These are phyloP conservation scores for Hymenochaete sp. DNA, from an alignment of 1,284 basidiomycete species.

Conservation along the genomic window DNA sequence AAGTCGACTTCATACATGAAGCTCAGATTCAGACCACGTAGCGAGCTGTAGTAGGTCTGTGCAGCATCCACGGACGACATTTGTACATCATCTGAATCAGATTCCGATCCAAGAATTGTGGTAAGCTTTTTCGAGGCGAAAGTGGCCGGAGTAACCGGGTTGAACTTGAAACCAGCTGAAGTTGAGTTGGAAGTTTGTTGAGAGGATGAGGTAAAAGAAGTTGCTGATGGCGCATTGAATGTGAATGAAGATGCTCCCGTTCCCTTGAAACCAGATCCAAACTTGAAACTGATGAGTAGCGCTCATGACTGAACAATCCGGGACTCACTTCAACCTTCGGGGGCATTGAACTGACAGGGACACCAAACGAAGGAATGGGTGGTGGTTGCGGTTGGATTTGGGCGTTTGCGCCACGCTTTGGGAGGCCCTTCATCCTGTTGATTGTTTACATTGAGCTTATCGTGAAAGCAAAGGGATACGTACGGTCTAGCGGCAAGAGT, in stretches of 20 bases:
- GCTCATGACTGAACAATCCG: no score
- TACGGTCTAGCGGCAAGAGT: slow-evolving; percentile 20
- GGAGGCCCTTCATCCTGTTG: slow-evolving; percentile 18
- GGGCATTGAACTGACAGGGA: no score
- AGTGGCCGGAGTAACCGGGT: no score
- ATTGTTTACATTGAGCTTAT: not conserved
- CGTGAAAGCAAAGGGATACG: slow-evolving; percentile 1
- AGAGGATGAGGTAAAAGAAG: no score
- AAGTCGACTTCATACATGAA: slow-evolving; percentile 55
- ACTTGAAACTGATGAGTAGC: no score
- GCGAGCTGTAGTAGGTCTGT: slow-evolving; percentile 57
- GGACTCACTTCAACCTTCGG: no score
- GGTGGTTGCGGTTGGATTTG: slow-evolving; percentile 3
- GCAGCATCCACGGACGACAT: no score
- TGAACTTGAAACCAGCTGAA: no score
- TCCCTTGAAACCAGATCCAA: slow-evolving; percentile 2
- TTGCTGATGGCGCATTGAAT: slow-evolving; percentile 29
- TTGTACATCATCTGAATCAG: no score
- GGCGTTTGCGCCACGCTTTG: slow-evolving; percentile 17
- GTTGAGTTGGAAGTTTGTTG: no score
- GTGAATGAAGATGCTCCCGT: slow-evolving; percentile 27
- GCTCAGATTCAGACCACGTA: slow-evolving; percentile 76
- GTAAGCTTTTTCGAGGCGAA: slow-evolving; percentile 27
- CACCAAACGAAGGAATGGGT: no score
- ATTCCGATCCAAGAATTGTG: slow-evolving; percentile 9